A percentile compares a stretch with the other conserved stretches of the same genome.
Conservation (phyloP, 2,329 filamentous ascomycete genomes). For the Botrytis byssoidea region DNA sequence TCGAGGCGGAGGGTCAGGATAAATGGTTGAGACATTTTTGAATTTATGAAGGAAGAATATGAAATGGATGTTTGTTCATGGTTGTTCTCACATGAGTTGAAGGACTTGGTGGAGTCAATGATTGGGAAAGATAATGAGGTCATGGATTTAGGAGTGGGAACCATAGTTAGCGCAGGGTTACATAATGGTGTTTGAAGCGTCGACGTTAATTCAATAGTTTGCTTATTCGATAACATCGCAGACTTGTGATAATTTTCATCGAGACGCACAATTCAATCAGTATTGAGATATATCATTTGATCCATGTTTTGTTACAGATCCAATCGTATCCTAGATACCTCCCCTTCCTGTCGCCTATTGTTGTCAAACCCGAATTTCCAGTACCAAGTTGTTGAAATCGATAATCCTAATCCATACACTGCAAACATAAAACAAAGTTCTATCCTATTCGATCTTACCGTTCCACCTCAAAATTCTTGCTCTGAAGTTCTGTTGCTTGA, state of each 20-base stretch:
- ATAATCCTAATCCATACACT: not conserved
- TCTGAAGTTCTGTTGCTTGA: constrained; percentile 34
- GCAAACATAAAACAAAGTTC: too few species aligned
- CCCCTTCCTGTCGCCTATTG: not conserved
- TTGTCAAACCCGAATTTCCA: not conserved
- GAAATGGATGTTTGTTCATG: not conserved
- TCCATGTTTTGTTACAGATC: not conserved
- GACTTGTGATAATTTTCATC: not conserved
- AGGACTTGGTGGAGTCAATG: not conserved
- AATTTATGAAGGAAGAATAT: not conserved
- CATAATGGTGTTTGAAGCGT: not conserved
- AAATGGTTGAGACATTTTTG: constrained; percentile 22
- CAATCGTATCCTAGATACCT: not conserved
- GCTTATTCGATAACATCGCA: not conserved
- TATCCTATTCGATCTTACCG: not conserved
- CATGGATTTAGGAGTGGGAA: not conserved
- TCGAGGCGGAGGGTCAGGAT: constrained; percentile 22
- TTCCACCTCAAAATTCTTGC: constrained; percentile 26
- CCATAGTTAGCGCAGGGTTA: not conserved
- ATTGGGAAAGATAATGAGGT: not conserved
- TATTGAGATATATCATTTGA: not conserved
- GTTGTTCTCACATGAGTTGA: not conserved
- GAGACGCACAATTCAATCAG: not conserved
- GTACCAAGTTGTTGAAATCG: not conserved
- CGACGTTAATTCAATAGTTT: not conserved